Evolutionary conservation across 257 asterid species (phyloP).

Genomic region (Solanum etuberosum): DNA sequence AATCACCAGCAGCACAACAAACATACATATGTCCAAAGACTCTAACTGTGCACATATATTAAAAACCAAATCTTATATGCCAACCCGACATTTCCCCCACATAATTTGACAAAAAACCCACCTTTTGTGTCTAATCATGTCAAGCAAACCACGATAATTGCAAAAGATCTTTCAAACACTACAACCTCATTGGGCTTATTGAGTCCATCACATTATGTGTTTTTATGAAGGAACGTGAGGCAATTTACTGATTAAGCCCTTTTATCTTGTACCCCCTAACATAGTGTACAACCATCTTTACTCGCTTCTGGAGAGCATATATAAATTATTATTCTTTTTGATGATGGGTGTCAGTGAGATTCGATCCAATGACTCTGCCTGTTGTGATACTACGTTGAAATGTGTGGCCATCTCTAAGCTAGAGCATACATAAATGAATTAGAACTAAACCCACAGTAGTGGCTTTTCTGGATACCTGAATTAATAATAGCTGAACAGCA

Average conservation of each 20-base stretch:
- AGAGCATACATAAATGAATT: slow-evolving; percentile 3
- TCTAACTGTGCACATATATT: neutral
- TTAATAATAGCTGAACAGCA: slow-evolving; percentile 86
- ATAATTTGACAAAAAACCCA: neutral
- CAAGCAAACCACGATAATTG: neutral
- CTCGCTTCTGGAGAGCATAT: neutral
- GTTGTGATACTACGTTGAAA: neutral
- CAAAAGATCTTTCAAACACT: neutral
- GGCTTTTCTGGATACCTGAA: slow-evolving; percentile 50
- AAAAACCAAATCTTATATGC: neutral
- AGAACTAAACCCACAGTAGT: neutral
- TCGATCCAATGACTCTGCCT: neutral
- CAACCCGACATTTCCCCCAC: neutral
- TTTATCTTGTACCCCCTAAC: neutral
- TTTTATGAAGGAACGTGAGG: neutral
- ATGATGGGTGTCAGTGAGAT: neutral
- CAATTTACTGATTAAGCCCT: neutral
- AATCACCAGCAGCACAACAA: neutral
- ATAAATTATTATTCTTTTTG: neutral
- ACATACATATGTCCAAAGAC: neutral
- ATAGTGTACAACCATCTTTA: neutral
- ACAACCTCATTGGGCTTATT: neutral
- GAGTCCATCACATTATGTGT: neutral
- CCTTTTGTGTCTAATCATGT: neutral
- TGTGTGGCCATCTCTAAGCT: neutral